Percentiles rank a stretch among this genome's conserved stretches.
Conservation (phyloP, 2,329 filamentous ascomycete species). For the Arthrobotrys pseudoclavata region DNA sequence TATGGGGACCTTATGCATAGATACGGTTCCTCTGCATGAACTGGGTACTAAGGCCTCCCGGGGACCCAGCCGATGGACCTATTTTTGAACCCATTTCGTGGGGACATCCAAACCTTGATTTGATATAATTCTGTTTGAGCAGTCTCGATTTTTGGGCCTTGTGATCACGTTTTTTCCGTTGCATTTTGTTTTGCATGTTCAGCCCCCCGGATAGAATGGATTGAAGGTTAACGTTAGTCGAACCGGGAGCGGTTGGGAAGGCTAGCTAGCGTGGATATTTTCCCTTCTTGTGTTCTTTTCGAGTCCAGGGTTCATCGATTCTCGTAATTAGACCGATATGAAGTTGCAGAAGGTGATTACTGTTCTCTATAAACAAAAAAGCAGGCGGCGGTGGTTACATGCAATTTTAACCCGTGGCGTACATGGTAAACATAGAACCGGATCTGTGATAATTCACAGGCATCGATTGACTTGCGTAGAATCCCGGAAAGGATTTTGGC, state of each 20-base stretch:
- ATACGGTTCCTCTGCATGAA: slow-evolving; percentile 50
- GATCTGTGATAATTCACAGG: neutral
- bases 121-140: slow-evolving; percentile 16
- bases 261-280: slow-evolving; percentile 42
- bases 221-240: slow-evolving; percentile 23
- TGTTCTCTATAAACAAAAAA: neutral
- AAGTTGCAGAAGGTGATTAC: slow-evolving; percentile 52
- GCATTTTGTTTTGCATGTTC: slow-evolving; percentile 29
- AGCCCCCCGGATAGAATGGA: slow-evolving; percentile 1
- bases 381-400: slow-evolving; percentile 41
- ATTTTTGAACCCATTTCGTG: slow-evolving; percentile 24
- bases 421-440: neutral
- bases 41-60: slow-evolving; percentile 7
- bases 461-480: neutral
- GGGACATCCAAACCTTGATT: neutral
- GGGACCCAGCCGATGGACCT: slow-evolving; percentile 11
- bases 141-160: neutral
- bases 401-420: slow-evolving; percentile 50
- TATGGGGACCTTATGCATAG: slow-evolving; percentile 31
- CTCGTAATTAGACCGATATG: slow-evolving; percentile 50
- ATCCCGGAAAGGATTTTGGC: neutral
- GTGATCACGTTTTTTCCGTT: slow-evolving; percentile 31
- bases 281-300: slow-evolving; percentile 15
- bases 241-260: slow-evolving; percentile 4
- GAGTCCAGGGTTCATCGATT: slow-evolving; percentile 14